Base-by-base conservation (phyloP, 768 basidiomycete species). In the Agaricus bisporus region DNA sequence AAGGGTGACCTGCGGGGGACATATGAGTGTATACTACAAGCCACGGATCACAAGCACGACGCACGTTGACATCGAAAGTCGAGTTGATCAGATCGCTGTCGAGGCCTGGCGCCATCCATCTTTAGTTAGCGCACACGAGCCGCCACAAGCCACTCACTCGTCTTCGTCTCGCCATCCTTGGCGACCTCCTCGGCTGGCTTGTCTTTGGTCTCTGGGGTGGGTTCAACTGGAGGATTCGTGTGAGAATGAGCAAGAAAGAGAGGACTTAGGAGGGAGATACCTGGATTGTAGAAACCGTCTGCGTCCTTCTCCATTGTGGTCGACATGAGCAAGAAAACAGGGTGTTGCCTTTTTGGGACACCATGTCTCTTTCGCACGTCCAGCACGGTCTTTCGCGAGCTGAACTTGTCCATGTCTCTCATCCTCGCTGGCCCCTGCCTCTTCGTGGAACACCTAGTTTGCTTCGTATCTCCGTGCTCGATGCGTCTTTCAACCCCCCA, bases 401-500 rank as follows among this genome's bases (percentile, higher is more conserved):
- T 15, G 84, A 88, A 62, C 71, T 91, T 25, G 65, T 90, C 12
- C 81, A 82, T 65, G 64, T 71, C 9, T 72, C 85, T 2, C 83
- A 89, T 60, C 64, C 73, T 12, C 68, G 62, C 28, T 92, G 90
- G 90, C 90, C 90, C 9, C 63, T 81, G 8, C 76, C 72, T 2
- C 68, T 58, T 18, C 29, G 56, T 25, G 17, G 47, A 58, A 51
- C 47, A 32, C 28, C 38, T 43, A 57, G 47, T n/a, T 63, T 65
- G 3, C 63, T 84, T 35, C 76, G 74, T 49, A 76, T 95, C 44
- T 77, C 86, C 3, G 73, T 95, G n/a, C 76, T 97, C 37, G 95
- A 97, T 61, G 86, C 92, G 1, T 94, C 91, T 1, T 98, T 91
- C 71, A 95, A 98, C 62, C 94, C 94, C 3, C 95, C 95, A 1